Conservation (phyloP, 345 rosid genomes). For the Acer negundo region DNA sequence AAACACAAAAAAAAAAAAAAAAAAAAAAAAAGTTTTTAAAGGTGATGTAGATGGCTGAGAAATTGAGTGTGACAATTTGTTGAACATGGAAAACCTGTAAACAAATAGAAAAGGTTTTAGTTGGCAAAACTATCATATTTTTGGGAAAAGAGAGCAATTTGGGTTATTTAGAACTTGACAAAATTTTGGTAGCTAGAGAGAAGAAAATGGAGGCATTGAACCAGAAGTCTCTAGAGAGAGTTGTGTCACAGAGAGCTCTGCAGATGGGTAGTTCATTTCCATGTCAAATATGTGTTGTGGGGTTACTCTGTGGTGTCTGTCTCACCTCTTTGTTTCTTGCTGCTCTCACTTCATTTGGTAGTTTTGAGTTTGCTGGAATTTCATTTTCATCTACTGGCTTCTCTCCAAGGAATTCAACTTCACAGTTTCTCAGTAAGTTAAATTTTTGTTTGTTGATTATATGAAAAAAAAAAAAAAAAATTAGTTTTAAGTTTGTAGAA, state of each 20-base stretch:
- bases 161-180: neutral
- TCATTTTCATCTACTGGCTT: constrained; percentile 50
- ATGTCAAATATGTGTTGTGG: constrained; percentile 90
- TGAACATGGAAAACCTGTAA: constrained; percentile 1
- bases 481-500: neutral
- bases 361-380: constrained; percentile 50
- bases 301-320: constrained; percentile 85
- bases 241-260: constrained; percentile 79
- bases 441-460: neutral
- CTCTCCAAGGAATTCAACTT: constrained; percentile 61
- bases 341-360: constrained; percentile 75
- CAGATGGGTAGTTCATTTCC: constrained; percentile 86
- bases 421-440: constrained; percentile 55
- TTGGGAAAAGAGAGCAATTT: neutral
- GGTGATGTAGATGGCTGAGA: constrained; percentile 24
- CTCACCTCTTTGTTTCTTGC: constrained; percentile 83
- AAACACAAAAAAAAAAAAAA: too few species aligned
- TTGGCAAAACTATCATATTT: constrained; percentile 1
- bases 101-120: neutral
- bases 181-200: neutral
- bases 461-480: neutral
- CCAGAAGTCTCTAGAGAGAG: constrained; percentile 75
- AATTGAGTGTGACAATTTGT: constrained; percentile 23
- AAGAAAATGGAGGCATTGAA: constrained; percentile 51
- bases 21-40: neutral